Evolutionary conservation across 106 monocot genomes (phyloP), one percentile per base, ranked within the genome.

Genomic region (Dioscorea alata): DNA sequence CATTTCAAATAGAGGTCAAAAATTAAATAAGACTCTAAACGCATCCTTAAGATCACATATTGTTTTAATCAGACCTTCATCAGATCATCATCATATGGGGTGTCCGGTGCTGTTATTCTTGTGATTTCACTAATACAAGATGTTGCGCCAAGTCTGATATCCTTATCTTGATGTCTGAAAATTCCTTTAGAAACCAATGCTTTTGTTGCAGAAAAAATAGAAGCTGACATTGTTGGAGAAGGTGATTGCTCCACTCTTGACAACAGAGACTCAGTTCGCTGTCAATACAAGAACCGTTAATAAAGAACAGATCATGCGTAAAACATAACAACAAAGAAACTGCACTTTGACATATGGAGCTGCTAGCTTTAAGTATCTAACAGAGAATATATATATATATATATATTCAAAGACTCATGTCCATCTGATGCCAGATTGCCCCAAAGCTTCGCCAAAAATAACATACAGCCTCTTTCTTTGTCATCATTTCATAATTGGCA

Each of bases 61-160:
- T 8, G 12, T 54, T 54, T 54, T 42, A 42, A 42, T 2, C 54
- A 19, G 0, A 86, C 90, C 86, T 90, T 90, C 90, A 90, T 90
- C 32, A 76, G 48, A 66, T 86, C 81, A 71, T 90, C 90, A 65
- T 78, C 81, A 74, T 84, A 90, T n/a, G 90, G 90, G 76, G 84
- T 78, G 24, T 86, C 84, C 19, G 86, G 90, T 33, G 90, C 90
- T 12, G 90, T 86, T 71, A 90, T 90, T 72, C 90, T 86, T 34
- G 84, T 90, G 54, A 90, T 81, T 70, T 90, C 90, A 81, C 86
- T 86, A 23, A 84, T 59, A 71, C 90, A 90, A 13, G 84, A 78
- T 18, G 83, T 71, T 24, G 84, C 81, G 53, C 75, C 73, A 73
- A 82, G 71, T 73, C 71, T 81, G 10, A 90, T 83, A 68, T 86